phyloP scores from a whole-genome alignment of 176 grass and related monocot genomes.

The Oryza brachyantha region DNA sequence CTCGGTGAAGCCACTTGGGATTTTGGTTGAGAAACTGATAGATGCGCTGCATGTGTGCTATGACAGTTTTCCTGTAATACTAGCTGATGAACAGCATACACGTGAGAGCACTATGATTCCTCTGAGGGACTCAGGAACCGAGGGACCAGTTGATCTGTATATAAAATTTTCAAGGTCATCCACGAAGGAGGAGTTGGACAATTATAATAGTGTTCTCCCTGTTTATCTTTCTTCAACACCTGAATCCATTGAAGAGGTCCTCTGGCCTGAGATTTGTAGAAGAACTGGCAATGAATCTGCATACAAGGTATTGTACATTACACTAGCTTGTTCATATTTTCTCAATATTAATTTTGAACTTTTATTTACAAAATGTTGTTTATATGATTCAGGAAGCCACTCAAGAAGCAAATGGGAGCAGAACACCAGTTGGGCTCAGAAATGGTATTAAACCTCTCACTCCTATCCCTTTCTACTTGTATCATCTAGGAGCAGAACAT shows the following conservation, averaged over 20 bases:
- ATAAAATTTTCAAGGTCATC: slow-evolving; percentile 38
- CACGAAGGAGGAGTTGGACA: slow-evolving; percentile 30
- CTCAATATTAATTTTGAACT: neutral
- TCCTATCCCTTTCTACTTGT: neutral
- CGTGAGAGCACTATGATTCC: slow-evolving; percentile 47
- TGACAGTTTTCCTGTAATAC: slow-evolving; percentile 56
- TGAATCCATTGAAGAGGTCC: slow-evolving; percentile 37
- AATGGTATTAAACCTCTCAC: slow-evolving; percentile 1
- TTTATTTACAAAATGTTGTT: neutral
- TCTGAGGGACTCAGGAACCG: slow-evolving; percentile 14
- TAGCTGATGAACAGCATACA: slow-evolving; percentile 19
- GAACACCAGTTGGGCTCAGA: neutral
- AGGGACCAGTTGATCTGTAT: neutral
- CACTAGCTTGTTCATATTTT: neutral
- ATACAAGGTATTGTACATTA: slow-evolving; percentile 6
- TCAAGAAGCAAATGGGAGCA: slow-evolving; percentile 7
- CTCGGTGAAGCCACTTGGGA: slow-evolving; percentile 33
- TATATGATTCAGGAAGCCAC: slow-evolving; percentile 17
- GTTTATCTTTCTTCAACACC: slow-evolving; percentile 49
- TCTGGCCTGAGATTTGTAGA: slow-evolving; percentile 32
- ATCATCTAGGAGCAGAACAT: neutral
- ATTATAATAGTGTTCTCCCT: slow-evolving; percentile 27
- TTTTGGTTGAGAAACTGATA: slow-evolving; percentile 51
- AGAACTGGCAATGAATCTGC: slow-evolving; percentile 3
- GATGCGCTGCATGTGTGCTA: slow-evolving; percentile 52